Percentiles rank a stretch among this genome's conserved stretches.
phyloP scores from a whole-genome alignment of 495 filamentous ascomycete species.

The Hypoxylon perforatum region DNA sequence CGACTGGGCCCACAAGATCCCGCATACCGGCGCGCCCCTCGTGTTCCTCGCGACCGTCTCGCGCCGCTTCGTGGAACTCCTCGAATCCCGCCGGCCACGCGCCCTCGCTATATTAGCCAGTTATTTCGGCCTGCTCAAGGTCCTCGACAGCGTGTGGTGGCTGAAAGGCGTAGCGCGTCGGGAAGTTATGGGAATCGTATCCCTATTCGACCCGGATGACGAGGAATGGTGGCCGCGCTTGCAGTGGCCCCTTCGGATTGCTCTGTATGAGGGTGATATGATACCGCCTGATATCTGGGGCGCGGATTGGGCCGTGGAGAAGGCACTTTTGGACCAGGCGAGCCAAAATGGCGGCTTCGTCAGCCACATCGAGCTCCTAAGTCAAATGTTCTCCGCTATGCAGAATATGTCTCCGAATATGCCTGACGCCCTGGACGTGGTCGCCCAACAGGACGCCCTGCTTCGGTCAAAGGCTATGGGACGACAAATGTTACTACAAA shows the following conservation, averaged over 20 bases:
- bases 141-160: slow-evolving; percentile 66
- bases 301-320: slow-evolving; percentile 57
- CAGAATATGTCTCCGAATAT: slow-evolving; percentile 46
- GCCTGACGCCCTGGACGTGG: slow-evolving; percentile 28
- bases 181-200: slow-evolving; percentile 65
- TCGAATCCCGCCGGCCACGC: slow-evolving; percentile 61
- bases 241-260: slow-evolving; percentile 65
- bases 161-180: slow-evolving; percentile 65
- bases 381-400: slow-evolving; percentile 55
- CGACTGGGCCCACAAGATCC: slow-evolving; percentile 68
- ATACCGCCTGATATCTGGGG: slow-evolving; percentile 66
- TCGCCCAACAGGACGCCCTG: slow-evolving; percentile 30
- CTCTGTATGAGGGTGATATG: slow-evolving; percentile 54
- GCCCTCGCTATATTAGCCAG: slow-evolving; percentile 65
- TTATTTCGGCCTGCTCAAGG: slow-evolving; percentile 67
- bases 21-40: slow-evolving; percentile 62
- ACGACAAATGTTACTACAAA: neutral
- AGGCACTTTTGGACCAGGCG: slow-evolving; percentile 43
- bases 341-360: slow-evolving; percentile 45
- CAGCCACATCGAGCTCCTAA: slow-evolving; percentile 61
- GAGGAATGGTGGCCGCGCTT: slow-evolving; percentile 66
- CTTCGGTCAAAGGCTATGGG: slow-evolving; percentile 2
- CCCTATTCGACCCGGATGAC: slow-evolving; percentile 59
- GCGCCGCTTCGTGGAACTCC: slow-evolving; percentile 64
- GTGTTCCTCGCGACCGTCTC: slow-evolving; percentile 70